Conservation (phyloP, 306 rosid species). For the Sicyos edulis region DNA sequence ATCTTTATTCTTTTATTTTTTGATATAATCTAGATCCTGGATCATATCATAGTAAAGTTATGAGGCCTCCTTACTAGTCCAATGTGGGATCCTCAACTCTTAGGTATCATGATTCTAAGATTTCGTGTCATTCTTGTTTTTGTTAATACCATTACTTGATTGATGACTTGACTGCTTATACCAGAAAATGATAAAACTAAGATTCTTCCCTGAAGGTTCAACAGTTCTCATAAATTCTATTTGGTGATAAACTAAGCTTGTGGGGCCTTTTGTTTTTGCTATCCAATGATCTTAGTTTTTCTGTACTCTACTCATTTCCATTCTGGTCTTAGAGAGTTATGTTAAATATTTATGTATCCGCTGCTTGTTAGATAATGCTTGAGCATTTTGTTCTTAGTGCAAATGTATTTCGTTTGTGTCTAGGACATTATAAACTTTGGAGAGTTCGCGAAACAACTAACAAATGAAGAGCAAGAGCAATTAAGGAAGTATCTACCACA, state of each 20-base stretch:
- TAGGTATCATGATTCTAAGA: not conserved
- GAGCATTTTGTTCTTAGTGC: slow-evolving; percentile 6
- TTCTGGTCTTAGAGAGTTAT: not conserved
- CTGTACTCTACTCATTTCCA: not conserved
- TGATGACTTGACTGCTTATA: too few relatives aligned
- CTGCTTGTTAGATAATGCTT: not conserved
- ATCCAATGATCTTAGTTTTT: not conserved
- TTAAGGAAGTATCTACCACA: slow-evolving; percentile 69
- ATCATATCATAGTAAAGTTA: too few relatives aligned
- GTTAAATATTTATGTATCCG: slow-evolving; percentile 11
- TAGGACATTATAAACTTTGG: slow-evolving; percentile 72
- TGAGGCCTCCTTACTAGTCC: too few relatives aligned
- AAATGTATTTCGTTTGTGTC: slow-evolving; percentile 16
- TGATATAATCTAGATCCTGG: too few relatives aligned
- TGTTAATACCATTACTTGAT: slow-evolving; percentile 1
- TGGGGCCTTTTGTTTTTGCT: not conserved
- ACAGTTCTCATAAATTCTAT: not conserved
- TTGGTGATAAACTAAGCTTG: not conserved
- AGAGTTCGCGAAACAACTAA: slow-evolving; percentile 66
- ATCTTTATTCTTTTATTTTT: too few relatives aligned
- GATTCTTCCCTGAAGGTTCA: not conserved
- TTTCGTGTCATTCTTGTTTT: not conserved
- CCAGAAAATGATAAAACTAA: too few relatives aligned
- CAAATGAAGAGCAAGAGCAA: slow-evolving; percentile 82
- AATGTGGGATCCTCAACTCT: not conserved